Percentiles rank a stretch among this genome's conserved stretches.
These are phyloP conservation scores for Scedosporium minutisporum DNA, from an alignment of 2,329 filamentous ascomycete species.

Conservation along the genomic window DNA sequence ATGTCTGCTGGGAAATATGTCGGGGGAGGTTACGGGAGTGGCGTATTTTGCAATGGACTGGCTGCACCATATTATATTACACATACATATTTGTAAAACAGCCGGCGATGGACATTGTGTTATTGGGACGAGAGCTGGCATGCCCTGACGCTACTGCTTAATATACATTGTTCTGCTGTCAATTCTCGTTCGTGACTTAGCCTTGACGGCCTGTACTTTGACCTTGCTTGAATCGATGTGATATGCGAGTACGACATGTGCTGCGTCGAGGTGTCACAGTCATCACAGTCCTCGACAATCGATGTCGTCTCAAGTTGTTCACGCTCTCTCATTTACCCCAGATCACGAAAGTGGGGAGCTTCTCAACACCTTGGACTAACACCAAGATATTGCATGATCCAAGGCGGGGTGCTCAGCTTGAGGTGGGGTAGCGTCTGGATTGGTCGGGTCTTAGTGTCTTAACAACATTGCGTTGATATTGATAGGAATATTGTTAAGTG, in stretches of 20 bases:
- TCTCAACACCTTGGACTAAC: no score
- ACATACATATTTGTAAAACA: neutral
- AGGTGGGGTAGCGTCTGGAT: neutral
- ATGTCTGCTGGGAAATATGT: neutral
- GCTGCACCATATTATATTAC: neutral
- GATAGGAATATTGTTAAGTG: neutral
- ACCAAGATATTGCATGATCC: neutral
- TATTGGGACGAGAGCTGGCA: neutral
- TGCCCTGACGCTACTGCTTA: neutral
- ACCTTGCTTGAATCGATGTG: neutral
- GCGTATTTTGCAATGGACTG: neutral
- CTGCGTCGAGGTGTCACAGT: neutral
- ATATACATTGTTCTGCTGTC: conserved; percentile 1
- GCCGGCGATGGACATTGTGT: neutral
- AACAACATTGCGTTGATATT: neutral
- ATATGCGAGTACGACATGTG: neutral
- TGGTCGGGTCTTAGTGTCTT: neutral
- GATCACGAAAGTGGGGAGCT: neutral
- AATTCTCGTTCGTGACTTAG: neutral
- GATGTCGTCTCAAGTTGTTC: neutral
- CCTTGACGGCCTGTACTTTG: neutral
- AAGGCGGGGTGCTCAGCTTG: neutral
- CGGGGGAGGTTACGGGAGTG: neutral
- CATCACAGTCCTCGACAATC: neutral
- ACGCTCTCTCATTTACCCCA: neutral